Evolutionary conservation across 1,284 basidiomycete species (phyloP), one percentile per base, ranked within the genome.

Genomic region (Malassezia brasiliensis): DNA sequence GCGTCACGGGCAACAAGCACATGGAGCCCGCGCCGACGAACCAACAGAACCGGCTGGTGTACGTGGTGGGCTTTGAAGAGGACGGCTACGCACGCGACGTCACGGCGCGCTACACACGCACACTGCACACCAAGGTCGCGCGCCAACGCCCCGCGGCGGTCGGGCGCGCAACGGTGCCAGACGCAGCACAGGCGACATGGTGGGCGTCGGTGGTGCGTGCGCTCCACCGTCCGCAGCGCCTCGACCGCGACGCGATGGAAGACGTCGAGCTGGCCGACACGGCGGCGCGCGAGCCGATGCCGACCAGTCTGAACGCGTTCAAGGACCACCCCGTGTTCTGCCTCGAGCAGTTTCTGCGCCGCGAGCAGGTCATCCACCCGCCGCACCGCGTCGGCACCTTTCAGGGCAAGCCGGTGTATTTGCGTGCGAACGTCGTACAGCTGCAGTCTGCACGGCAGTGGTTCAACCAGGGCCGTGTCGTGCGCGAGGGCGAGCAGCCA

Each of bases 251-350:
- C 74, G 88, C 93, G 62, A 76, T 87, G 19, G 93, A 98, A 77
- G 90, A 96, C 65, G 86, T 87, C n/a, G 90, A 96, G 75, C 77
- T 99, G 30, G 81, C 87, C 60, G 80, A 79, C 1, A 82, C 83
- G 56, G 85, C 88, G 68, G 77, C 87, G 63, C 83, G 82, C 28
- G 93, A 96, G 76, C 88, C 86, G n/a, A 94, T 99, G 88, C 93
- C 93, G 0, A 85, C 84, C 11, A 86, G 87, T 30, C 81, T 96
- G 62, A 80, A 79, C 22, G 91, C 88, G 0, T 98, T 96, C 82
- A 96, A 98, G 75, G 86, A 90, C 68, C 93, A 99, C 76, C 89
- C 93, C 1, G 76, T 96, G 69, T 98, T 90, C 74, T 87, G 86
- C 11, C 82, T 99, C 37, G 82, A 84, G 64, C 84, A 89, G 6